Percentiles rank a stretch among this genome's conserved stretches.
Evolutionary conservation across 1,284 basidiomycete species (phyloP).

Genomic region (Somion occarium): DNA sequence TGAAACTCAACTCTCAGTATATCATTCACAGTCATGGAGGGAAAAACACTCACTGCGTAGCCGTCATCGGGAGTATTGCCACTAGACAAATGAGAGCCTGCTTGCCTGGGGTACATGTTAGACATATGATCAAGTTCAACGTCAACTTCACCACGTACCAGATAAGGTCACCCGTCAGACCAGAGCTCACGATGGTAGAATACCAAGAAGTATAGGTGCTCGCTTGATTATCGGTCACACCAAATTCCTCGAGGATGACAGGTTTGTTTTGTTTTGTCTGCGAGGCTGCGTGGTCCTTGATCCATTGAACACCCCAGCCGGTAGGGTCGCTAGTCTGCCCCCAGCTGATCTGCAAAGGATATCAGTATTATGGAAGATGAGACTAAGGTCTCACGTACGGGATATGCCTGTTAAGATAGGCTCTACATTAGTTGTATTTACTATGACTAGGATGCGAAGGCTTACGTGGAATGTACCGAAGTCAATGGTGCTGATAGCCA

Average conservation of each 20-base stretch:
- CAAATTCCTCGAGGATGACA: constrained; percentile 9
- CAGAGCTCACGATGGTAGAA: constrained; percentile 5
- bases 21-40: not conserved
- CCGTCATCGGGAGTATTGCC: constrained; percentile 8
- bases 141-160: not conserved
- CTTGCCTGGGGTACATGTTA: constrained; percentile 3
- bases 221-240: constrained; percentile 8
- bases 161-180: constrained; percentile 7
- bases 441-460: not conserved
- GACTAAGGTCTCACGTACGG: constrained; percentile 2
- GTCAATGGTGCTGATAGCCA: constrained; percentile 6
- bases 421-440: not conserved
- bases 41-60: constrained; percentile 2
- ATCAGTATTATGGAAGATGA: not conserved
- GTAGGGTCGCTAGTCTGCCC: constrained; percentile 5
- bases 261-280: constrained; percentile 4
- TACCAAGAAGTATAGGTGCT: constrained; percentile 5
- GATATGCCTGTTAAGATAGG: constrained; percentile 2
- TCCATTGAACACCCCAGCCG: constrained; percentile 8
- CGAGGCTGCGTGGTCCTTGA: constrained; percentile 4
- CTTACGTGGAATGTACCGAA: constrained; percentile 10
- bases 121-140: not conserved
- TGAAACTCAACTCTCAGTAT: not conserved
- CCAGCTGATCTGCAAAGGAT: constrained; percentile 1
- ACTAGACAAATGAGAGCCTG: constrained; percentile 5